Conservation (phyloP, 306 rosid genomes). For the Prunus dulcis region DNA sequence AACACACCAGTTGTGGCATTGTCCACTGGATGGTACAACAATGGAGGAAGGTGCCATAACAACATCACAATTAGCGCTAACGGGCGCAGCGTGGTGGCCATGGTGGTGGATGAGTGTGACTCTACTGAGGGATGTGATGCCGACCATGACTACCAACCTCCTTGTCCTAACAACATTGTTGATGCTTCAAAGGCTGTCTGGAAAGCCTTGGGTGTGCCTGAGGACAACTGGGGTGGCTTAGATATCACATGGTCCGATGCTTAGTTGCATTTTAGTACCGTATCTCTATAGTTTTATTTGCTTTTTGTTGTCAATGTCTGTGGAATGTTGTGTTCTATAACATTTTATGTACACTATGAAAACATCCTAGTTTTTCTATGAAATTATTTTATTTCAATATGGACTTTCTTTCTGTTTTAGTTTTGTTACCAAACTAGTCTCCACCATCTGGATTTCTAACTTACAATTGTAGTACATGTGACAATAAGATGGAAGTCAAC, state of each 20-base stretch:
- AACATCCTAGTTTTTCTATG: too few species aligned
- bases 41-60: constrained; percentile 21
- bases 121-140: constrained; percentile 46
- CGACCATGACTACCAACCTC: constrained; percentile 35
- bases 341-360: too few species aligned
- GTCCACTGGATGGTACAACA: constrained; percentile 39
- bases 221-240: constrained; percentile 12
- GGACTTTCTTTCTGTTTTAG: too few species aligned
- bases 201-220: constrained; percentile 23
- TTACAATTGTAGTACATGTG: too few species aligned
- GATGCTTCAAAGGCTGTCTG: constrained; percentile 30
- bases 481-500: too few species aligned
- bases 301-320: too few species aligned
- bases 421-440: too few species aligned
- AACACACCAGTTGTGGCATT: constrained; percentile 34
- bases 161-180: constrained; percentile 42
- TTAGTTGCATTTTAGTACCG: not conserved
- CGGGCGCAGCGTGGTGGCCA: constrained; percentile 40
- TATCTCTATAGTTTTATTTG: too few species aligned
- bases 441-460: too few species aligned
- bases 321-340: not conserved
- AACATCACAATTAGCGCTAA: constrained; percentile 31
- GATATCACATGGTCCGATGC: constrained; percentile 22
- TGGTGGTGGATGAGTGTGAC: constrained; percentile 70
- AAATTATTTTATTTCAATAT: too few species aligned